Conservation (phyloP, 305 asterid species). For the Solanum chacoense region DNA sequence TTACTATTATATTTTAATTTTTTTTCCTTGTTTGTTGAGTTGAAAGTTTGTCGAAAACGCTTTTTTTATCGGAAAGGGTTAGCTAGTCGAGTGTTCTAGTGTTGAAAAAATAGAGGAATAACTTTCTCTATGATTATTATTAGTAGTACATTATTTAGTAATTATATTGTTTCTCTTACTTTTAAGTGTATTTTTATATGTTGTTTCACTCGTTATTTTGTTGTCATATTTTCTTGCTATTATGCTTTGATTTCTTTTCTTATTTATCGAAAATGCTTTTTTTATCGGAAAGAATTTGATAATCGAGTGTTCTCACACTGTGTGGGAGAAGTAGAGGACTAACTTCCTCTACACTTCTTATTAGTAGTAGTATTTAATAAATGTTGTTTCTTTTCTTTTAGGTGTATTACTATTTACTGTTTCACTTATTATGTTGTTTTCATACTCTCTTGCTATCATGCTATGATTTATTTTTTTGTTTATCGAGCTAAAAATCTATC, state of each 20-base stretch:
- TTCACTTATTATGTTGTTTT: background rate
- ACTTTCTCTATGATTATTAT: background rate
- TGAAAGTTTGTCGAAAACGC: no score
- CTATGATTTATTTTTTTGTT: background rate
- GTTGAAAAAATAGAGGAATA: background rate
- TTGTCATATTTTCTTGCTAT: background rate
- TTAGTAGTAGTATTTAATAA: background rate
- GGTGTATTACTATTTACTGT: background rate
- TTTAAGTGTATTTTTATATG: background rate
- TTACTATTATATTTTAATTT: background rate
- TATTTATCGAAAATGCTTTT: rapidly evolving
- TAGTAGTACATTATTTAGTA: background rate
- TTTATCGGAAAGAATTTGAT: rapidly evolving
- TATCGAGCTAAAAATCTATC: background rate
- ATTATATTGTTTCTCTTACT: background rate
- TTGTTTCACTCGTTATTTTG: background rate
- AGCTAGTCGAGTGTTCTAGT: no score
- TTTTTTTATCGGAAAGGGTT: no score
- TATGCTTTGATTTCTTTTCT: background rate
- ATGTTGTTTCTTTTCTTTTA: background rate
- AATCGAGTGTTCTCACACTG: background rate
- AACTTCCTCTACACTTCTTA: background rate
- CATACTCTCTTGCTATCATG: background rate
- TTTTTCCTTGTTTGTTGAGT: background rate
- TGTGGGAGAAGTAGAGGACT: background rate